Evolutionary conservation across 1,284 basidiomycete species (phyloP).

Genomic region (Albatrellus sp.): DNA sequence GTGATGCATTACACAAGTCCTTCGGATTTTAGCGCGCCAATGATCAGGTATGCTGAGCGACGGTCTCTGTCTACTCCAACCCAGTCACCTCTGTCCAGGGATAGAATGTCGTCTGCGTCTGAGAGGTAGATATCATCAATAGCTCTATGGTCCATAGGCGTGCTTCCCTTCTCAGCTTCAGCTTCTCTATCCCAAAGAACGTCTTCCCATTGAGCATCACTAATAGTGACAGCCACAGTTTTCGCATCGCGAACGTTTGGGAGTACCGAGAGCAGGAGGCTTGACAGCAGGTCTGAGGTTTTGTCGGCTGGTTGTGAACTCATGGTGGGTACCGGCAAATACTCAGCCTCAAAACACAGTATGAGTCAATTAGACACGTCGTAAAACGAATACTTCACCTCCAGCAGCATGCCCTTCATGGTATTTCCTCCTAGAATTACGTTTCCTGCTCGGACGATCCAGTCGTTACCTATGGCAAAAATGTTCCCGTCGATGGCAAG

Average conservation of each 20-base stretch:
- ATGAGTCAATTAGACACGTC: not conserved
- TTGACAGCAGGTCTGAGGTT: slow-evolving; percentile 58
- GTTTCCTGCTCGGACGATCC: slow-evolving; percentile 69
- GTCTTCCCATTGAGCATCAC: slow-evolving; percentile 66
- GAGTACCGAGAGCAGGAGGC: slow-evolving; percentile 57
- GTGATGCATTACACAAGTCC: slow-evolving; percentile 46
- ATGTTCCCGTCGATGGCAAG: slow-evolving; percentile 56
- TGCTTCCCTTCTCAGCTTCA: slow-evolving; percentile 32
- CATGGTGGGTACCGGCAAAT: slow-evolving; percentile 57
- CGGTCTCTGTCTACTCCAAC: slow-evolving; percentile 62
- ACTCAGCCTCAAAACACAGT: slow-evolving; percentile 48
- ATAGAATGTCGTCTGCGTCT: slow-evolving; percentile 37
- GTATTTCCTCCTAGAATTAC: slow-evolving; percentile 60
- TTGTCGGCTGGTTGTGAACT: slow-evolving; percentile 43
- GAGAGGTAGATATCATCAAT: slow-evolving; percentile 37
- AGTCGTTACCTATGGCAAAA: slow-evolving; percentile 64
- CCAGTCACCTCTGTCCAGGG: slow-evolving; percentile 50
- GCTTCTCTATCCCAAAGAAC: slow-evolving; percentile 64
- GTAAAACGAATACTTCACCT: slow-evolving; percentile 31
- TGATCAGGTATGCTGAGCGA: slow-evolving; percentile 63
- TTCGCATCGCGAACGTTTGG: slow-evolving; percentile 58
- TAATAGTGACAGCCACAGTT: slow-evolving; percentile 62
- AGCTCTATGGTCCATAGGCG: slow-evolving; percentile 9
- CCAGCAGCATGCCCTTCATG: slow-evolving; percentile 66
- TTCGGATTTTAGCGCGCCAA: slow-evolving; percentile 60